These are phyloP conservation scores for Austroboletus rostrupii DNA, from an alignment of 1,284 basidiomycete species.

Conservation along the genomic window DNA sequence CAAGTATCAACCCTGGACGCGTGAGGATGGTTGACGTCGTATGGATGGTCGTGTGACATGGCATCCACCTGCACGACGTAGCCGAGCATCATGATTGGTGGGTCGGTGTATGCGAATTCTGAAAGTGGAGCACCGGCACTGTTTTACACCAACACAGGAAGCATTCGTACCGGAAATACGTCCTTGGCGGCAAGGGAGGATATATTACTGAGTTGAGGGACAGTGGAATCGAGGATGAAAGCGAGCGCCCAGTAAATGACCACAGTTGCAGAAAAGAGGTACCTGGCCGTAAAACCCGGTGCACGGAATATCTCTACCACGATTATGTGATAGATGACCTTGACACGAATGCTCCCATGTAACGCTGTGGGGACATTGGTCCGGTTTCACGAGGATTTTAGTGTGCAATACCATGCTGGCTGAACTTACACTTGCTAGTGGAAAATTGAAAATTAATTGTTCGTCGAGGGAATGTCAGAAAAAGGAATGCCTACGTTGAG, in stretches of 20 bases:
- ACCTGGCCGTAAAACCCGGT: constrained; percentile 43
- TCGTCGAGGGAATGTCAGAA: constrained; percentile 1
- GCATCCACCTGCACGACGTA: constrained; percentile 48
- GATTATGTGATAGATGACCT: constrained; percentile 45
- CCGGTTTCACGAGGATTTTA: no score
- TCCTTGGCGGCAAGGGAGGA: constrained; percentile 49
- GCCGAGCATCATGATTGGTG: constrained; percentile 49
- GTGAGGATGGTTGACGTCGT: constrained; percentile 31
- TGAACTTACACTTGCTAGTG: no score
- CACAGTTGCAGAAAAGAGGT: constrained; percentile 43
- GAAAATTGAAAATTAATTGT: no score
- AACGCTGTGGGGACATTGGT: no score
- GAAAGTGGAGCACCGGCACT: not conserved
- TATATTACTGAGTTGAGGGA: constrained; percentile 57
- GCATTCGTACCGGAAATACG: constrained; percentile 46
- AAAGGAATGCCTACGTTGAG: constrained; percentile 20
- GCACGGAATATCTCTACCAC: constrained; percentile 52
- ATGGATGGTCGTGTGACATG: constrained; percentile 33
- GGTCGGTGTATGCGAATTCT: constrained; percentile 62
- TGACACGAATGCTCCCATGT: constrained; percentile 63
- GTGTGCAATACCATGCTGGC: no score
- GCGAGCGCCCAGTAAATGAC: constrained; percentile 49
- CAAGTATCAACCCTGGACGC: constrained; percentile 26
- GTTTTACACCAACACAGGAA: constrained; percentile 11
- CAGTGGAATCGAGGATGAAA: constrained; percentile 57